Percentiles rank a stretch among this genome's conserved stretches.
These are phyloP conservation scores for Lichtheimia ramosa DNA, from an alignment of 371 early-diverging fungal species.

Conservation along the genomic window DNA sequence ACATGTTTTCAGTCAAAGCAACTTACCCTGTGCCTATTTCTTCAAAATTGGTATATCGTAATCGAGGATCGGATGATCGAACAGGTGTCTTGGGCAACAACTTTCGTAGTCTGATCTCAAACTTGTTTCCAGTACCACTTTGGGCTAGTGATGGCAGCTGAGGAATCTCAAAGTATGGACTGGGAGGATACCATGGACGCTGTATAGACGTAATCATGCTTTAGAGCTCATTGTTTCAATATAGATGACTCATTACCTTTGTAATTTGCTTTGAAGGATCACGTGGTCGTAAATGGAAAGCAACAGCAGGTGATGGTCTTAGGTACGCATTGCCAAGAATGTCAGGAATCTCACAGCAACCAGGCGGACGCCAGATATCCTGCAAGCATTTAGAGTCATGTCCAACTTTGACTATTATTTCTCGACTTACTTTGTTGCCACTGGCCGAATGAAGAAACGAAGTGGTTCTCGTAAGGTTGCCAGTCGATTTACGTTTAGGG, in stretches of 20 bases:
- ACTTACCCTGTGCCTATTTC: conserved; percentile 53
- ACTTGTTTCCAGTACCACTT: conserved; percentile 29
- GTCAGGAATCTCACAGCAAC: conserved; percentile 29
- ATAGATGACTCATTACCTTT: conserved; percentile 28
- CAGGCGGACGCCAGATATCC: conserved; percentile 21
- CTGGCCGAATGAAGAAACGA: conserved; percentile 12
- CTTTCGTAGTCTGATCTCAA: conserved; percentile 41
- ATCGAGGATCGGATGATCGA: conserved; percentile 39
- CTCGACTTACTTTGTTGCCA: neutral
- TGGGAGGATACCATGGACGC: conserved; percentile 47
- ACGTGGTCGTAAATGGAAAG: conserved; percentile 30
- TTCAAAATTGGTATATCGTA: conserved; percentile 40
- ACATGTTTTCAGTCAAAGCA: neutral
- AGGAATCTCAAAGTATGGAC: conserved; percentile 37
- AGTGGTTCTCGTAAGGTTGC: conserved; percentile 29
- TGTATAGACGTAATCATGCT: conserved; percentile 30
- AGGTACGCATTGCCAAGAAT: conserved; percentile 35
- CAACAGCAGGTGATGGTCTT: conserved; percentile 28
- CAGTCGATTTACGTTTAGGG: conserved; percentile 46
- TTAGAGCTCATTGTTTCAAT: conserved; percentile 23
- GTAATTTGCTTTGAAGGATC: conserved; percentile 41
- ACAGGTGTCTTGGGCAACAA: conserved; percentile 39
- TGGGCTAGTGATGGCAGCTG: conserved; percentile 37
- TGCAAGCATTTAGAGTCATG: neutral
- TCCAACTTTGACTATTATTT: neutral